Base-by-base conservation (phyloP, 2,329 filamentous ascomycete genomes). In the Westerdykella sp. region DNA sequence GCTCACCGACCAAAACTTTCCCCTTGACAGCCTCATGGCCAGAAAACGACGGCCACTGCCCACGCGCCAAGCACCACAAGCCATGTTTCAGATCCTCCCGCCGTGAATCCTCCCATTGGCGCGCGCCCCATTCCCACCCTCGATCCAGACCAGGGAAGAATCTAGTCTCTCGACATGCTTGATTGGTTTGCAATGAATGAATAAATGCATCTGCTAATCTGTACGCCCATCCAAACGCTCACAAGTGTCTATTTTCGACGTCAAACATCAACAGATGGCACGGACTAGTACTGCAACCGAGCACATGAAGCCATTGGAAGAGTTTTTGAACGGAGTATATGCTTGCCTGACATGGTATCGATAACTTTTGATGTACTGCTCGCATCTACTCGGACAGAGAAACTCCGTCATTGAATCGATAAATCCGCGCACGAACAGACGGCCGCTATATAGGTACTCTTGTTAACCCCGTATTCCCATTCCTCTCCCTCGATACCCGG, bases 141-240 rank as follows among this genome's bases (percentile, higher is more conserved):
- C 4, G 30, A 32, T 32, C 30, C 32, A 18, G n/a, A 9, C 16
- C 16, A 5, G 5, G 32, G n/a, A 14, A 14, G 6, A 9, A 13
- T 3, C 32, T 3, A 11, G n/a, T 18, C 30, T 4, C 30, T 35
- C 32, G 12, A 4, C 18, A 10, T 12, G 45, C 43, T 32, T 59
- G 58, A 62, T 59, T 53, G 57, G 57, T 42, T 50, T 51, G 48
- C 57, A 58, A 51, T 44, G 44, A 44, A 47, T 41, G 30, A 39
- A 39, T 38, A 37, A 35, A 16, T 15, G 16, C 22, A 15, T 38
- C 34, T 11, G 22, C 18, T 38, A n/a, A 3, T 22, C 22, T 21
- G 22, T 35, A 18, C 32, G 32, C 32, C 32, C 32, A 35, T 14
- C 32, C 32, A 15, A 18, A 12, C 32, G 32, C 32, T 18, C 16